Conservation (phyloP, 1,284 basidiomycete species). For the Leccinum pachyderme region DNA sequence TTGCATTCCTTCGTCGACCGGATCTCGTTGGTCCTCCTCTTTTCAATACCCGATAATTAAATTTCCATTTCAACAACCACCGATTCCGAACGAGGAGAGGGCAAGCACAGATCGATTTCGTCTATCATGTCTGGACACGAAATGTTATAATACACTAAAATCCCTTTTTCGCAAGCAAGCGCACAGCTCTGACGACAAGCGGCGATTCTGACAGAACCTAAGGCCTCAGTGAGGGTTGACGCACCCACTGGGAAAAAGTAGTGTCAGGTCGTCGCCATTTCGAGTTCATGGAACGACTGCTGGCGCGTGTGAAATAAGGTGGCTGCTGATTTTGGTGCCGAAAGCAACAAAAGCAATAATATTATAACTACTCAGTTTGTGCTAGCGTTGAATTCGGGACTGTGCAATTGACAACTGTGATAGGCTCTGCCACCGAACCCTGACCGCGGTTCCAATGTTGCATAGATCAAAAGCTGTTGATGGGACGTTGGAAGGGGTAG, state of each 20-base stretch:
- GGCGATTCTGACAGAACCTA: background rate
- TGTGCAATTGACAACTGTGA: background rate
- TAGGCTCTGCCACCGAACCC: background rate
- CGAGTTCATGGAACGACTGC: background rate
- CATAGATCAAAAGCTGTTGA: background rate
- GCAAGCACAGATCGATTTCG: background rate
- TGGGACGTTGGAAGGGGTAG: background rate
- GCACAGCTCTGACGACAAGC: background rate
- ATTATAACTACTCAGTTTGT: background rate
- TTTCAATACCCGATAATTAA: background rate
- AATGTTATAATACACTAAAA: background rate
- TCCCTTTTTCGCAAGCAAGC: background rate
- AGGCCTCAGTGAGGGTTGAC: no score
- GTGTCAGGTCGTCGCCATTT: background rate
- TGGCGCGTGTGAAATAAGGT: background rate
- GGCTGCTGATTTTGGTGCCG: background rate
- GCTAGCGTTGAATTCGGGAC: background rate
- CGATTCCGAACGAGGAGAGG: background rate
- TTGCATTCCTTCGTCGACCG: background rate
- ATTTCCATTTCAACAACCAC: background rate
- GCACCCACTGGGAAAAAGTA: background rate
- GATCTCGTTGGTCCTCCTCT: constrained; percentile 3
- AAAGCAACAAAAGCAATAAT: background rate
- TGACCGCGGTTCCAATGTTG: background rate
- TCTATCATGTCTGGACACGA: constrained; percentile 2